These are phyloP conservation scores for Canariomyces notabilis DNA, from an alignment of 2,329 filamentous ascomycete genomes.

Conservation along the genomic window DNA sequence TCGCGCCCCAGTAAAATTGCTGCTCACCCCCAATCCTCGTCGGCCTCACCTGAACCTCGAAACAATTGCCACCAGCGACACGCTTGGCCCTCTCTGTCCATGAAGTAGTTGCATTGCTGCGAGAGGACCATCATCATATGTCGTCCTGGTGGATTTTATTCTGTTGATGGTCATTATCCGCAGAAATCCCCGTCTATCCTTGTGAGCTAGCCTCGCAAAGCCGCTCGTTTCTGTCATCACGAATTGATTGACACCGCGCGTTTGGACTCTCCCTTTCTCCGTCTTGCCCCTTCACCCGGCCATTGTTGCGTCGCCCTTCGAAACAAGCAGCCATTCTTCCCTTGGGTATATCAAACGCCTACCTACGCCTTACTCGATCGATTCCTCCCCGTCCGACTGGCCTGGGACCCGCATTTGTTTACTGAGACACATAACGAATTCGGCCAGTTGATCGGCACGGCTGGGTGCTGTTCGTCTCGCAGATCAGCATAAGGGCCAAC, in stretches of 20 bases:
- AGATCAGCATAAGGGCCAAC: constrained; percentile 10
- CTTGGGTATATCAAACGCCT: not conserved
- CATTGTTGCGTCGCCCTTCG: not conserved
- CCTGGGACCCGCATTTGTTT: not conserved
- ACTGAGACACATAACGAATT: not conserved
- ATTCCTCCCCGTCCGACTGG: no score
- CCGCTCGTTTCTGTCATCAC: constrained; percentile 25
- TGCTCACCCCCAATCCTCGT: constrained; percentile 19
- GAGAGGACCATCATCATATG: not conserved
- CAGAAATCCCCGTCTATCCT: constrained; percentile 17
- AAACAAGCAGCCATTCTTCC: not conserved
- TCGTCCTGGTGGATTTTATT: constrained; percentile 6
- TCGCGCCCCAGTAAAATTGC: constrained; percentile 10
- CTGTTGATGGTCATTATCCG: constrained; percentile 3
- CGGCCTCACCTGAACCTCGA: constrained; percentile 16
- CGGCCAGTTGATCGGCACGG: constrained; percentile 20
- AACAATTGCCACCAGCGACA: constrained; percentile 7
- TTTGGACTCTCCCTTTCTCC: not conserved
- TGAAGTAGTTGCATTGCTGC: not conserved
- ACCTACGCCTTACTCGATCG: not conserved
- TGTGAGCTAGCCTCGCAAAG: constrained; percentile 28
- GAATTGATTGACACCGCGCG: constrained; percentile 3
- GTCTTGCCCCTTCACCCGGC: not conserved
- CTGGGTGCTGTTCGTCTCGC: constrained; percentile 11
- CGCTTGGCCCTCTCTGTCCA: not conserved